Evolutionary conservation across 1,139 yeast genomes (phyloP).

Genomic region (Tardiomyces depauwii): DNA sequence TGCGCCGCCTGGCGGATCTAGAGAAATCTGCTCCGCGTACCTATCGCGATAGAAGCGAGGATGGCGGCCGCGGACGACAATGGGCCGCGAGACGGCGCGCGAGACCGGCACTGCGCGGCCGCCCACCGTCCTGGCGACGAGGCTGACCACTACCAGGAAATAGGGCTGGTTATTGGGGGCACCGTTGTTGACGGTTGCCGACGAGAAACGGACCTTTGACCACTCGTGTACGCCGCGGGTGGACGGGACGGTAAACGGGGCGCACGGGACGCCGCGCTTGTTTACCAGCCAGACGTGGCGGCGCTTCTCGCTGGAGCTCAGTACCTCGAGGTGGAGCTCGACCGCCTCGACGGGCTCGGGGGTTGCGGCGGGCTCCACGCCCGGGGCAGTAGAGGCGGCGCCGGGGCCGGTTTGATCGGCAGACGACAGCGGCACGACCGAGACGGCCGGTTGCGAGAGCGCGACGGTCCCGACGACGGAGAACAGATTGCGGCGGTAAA

Average conservation of each 20-base stretch:
- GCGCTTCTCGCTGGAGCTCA: not conserved
- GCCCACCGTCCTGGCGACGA: not conserved
- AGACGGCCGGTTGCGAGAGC: not conserved
- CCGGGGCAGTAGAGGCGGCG: not conserved
- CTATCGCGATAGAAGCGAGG: not conserved
- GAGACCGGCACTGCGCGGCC: not conserved
- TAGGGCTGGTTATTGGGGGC: not conserved
- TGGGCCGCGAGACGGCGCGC: not conserved
- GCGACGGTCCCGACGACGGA: not conserved
- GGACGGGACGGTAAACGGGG: not conserved
- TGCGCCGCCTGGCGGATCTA: not conserved
- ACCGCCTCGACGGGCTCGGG: not conserved
- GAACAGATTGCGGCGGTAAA: not conserved
- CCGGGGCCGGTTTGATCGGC: no score
- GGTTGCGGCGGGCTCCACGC: not conserved
- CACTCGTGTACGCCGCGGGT: not conserved
- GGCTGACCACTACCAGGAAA: not conserved
- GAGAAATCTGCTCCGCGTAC: not conserved
- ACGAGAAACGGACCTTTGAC: not conserved
- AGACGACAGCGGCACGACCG: no score
- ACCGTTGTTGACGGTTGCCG: not conserved
- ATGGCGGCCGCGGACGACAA: not conserved
- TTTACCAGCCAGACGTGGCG: not conserved
- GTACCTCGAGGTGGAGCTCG: not conserved
- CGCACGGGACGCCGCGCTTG: not conserved